Percentiles rank a stretch among this genome's conserved stretches.
These are phyloP conservation scores for Malassezia pachydermatis DNA, from an alignment of 1,284 basidiomycete genomes.

Conservation along the genomic window DNA sequence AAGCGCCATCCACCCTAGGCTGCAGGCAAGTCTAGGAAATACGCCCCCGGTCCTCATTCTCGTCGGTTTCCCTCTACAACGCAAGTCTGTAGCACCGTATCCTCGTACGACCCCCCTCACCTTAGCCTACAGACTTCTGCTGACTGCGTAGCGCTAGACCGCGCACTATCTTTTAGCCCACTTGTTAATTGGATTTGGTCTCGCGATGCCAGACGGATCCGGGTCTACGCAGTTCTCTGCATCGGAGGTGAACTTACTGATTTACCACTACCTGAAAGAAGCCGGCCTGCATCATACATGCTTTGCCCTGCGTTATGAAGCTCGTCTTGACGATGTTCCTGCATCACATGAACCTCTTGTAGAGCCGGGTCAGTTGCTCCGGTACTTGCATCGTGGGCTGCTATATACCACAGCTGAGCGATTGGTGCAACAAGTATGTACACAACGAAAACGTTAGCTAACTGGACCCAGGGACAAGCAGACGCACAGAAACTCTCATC, in stretches of 20 bases:
- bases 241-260: slow-evolving; percentile 42
- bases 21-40: too few species aligned
- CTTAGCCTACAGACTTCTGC: too few species aligned
- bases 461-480: not conserved
- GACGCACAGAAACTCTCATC: not conserved
- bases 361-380: slow-evolving; percentile 40
- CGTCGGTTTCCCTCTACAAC: too few species aligned
- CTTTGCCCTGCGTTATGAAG: slow-evolving; percentile 34
- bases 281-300: slow-evolving; percentile 22
- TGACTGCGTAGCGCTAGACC: too few species aligned
- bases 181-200: too few species aligned
- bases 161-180: too few species aligned
- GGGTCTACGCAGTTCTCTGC: slow-evolving; percentile 36
- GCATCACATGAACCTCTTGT: slow-evolving; percentile 39
- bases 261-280: slow-evolving; percentile 48
- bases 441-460: too few species aligned
- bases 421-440: slow-evolving; percentile 16
- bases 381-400: slow-evolving; percentile 41
- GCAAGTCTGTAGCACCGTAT: too few species aligned
- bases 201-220: slow-evolving; percentile 5
- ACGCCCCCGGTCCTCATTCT: too few species aligned
- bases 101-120: too few species aligned
- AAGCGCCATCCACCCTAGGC: too few species aligned
- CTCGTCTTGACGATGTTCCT: slow-evolving; percentile 40
- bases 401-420: slow-evolving; percentile 43